Percentiles rank a stretch among this genome's conserved stretches.
Conservation (phyloP, 257 asterid genomes). For the Solanum chaucha region DNA sequence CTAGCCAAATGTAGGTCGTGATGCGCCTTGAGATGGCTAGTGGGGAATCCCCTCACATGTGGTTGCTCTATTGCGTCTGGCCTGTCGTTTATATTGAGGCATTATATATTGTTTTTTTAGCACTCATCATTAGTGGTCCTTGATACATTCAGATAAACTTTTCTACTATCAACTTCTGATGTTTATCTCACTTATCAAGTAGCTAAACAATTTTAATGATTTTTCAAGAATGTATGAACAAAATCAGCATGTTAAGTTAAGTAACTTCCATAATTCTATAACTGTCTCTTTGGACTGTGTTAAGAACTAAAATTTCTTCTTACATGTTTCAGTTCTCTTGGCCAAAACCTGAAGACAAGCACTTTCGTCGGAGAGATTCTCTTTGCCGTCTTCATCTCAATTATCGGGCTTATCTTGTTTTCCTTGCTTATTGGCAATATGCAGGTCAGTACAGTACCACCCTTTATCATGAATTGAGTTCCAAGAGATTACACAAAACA, state of each 20-base stretch:
- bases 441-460: neutral
- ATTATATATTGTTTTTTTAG: neutral
- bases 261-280: neutral
- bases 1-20: neutral
- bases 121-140: neutral
- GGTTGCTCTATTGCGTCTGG: neutral
- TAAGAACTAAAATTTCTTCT: neutral
- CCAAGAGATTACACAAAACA: neutral
- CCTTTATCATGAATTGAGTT: neutral
- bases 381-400: conserved; percentile 19
- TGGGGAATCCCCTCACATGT: neutral
- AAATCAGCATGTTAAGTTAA: neutral
- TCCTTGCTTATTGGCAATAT: conserved; percentile 1
- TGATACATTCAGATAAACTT: neutral
- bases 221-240: neutral
- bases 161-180: neutral
- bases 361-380: conserved; percentile 14
- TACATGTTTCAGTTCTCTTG: conserved; percentile 18
- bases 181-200: neutral
- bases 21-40: neutral
- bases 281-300: neutral
- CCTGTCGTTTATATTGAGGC: neutral
- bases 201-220: neutral
- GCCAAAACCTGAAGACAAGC: conserved; percentile 28
- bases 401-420: conserved; percentile 12